Evolutionary conservation across 129 eudicot genomes (phyloP).

Genomic region (Centaurea solstitialis): DNA sequence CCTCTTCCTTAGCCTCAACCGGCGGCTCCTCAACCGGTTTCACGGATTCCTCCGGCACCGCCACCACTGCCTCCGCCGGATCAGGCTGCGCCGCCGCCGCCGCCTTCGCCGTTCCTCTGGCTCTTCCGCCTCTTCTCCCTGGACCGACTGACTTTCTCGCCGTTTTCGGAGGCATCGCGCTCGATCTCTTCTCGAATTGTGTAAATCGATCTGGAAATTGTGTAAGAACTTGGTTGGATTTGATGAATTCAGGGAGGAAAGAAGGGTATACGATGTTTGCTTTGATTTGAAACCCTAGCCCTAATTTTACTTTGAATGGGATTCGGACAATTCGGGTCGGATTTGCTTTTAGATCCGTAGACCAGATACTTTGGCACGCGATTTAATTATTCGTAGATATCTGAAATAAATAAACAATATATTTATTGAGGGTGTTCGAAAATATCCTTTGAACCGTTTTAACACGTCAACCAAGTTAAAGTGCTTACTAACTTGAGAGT

Average conservation of each 20-base stretch:
- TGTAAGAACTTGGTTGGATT: not conserved
- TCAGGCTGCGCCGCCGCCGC: conserved; percentile 37
- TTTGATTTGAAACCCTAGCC: conserved; percentile 17
- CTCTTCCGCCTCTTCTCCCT: conserved; percentile 56
- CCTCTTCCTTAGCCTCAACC: conserved; percentile 19
- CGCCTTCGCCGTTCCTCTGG: conserved; percentile 36
- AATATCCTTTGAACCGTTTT: too few species aligned
- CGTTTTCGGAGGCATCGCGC: conserved; percentile 70
- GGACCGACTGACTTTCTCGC: conserved; percentile 58
- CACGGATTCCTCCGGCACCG: conserved; percentile 33
- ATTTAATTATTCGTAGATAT: not conserved
- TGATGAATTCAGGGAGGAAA: conserved; percentile 10
- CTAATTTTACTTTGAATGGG: conserved; percentile 10
- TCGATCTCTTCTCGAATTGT: conserved; percentile 7
- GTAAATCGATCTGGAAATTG: not conserved
- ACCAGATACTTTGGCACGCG: not conserved
- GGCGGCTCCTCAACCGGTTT: conserved; percentile 1
- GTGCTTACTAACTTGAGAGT: too few species aligned
- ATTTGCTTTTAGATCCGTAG: not conserved
- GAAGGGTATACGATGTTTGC: not conserved
- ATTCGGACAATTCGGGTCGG: conserved; percentile 19
- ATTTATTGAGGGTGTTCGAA: too few species aligned
- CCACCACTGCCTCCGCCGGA: conserved; percentile 29
- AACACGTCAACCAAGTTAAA: too few species aligned
- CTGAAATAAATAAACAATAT: too few species aligned